phyloP scores from a whole-genome alignment of 495 filamentous ascomycete genomes.

The Annulohypoxylon nitens region DNA sequence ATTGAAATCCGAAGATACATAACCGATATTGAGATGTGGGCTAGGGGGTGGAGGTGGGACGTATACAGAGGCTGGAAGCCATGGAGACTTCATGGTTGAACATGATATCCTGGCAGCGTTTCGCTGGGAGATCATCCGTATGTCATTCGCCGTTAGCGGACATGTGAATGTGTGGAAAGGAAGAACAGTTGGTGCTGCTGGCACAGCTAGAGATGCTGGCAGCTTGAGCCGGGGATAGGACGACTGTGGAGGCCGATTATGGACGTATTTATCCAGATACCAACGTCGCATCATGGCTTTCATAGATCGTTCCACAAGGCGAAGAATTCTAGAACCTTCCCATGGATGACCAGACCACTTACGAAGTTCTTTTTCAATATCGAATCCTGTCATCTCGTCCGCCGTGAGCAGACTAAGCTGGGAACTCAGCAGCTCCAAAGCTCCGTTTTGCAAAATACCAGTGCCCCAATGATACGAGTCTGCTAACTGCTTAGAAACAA shows the following conservation, averaged over 20 bases:
- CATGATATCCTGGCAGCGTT: conserved; percentile 95
- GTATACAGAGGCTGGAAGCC: conserved; percentile 86
- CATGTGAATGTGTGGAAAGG: conserved; percentile 99
- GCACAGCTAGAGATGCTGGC: conserved; percentile 80
- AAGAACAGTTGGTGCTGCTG: conserved; percentile 92
- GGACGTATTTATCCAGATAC: conserved; percentile 87
- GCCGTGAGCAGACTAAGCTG: conserved; percentile 58
- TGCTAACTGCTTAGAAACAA: conserved; percentile 89
- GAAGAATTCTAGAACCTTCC: conserved; percentile 90
- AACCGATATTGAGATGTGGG: conserved; percentile 89
- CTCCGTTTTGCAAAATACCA: conserved; percentile 72
- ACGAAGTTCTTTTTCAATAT: conserved; percentile 62
- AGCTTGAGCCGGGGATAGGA: conserved; percentile 82
- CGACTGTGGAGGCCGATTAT: conserved; percentile 66
- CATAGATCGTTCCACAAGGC: conserved; percentile 86
- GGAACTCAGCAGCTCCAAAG: conserved; percentile 58
- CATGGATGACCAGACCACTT: conserved; percentile 82
- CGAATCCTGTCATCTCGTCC: conserved; percentile 43
- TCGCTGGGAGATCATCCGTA: conserved; percentile 93
- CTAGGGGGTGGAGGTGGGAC: conserved; percentile 84
- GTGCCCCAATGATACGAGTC: conserved; percentile 92
- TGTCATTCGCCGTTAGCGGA: conserved; percentile 91
- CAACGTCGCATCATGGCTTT: conserved; percentile 82
- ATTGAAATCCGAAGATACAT: conserved; percentile 98
- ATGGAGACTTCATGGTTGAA: conserved; percentile 85